Percentiles rank a stretch among this genome's conserved stretches.
These are phyloP conservation scores for Didymella arachidicola DNA, from an alignment of 2,329 filamentous ascomycete species.

Conservation along the genomic window DNA sequence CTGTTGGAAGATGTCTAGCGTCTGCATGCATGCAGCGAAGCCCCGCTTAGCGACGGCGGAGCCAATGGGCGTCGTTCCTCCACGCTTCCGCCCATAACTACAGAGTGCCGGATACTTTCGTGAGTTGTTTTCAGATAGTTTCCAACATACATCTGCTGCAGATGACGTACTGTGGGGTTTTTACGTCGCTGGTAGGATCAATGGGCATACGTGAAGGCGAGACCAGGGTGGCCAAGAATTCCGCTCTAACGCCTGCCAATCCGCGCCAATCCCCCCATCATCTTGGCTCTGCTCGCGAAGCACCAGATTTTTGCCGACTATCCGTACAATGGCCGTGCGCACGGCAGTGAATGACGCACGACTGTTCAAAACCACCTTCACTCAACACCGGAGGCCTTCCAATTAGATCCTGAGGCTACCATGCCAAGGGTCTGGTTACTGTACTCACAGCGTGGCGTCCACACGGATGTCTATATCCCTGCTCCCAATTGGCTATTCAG, in stretches of 20 bases:
- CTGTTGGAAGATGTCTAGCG: slow-evolving; percentile 29
- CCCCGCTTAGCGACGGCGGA: slow-evolving; percentile 15
- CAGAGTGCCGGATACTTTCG: background rate
- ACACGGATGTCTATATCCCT: slow-evolving; percentile 11
- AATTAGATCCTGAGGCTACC: slow-evolving; percentile 17
- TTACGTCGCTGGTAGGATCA: slow-evolving; percentile 15
- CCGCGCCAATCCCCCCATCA: slow-evolving; percentile 14
- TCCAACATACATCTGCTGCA: background rate
- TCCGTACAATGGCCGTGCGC: slow-evolving; percentile 15
- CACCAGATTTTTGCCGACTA: slow-evolving; percentile 17
- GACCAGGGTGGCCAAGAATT: slow-evolving; percentile 35
- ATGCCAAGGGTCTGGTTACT: slow-evolving; percentile 29
- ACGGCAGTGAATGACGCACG: slow-evolving; percentile 26
- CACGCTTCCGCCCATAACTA: background rate
- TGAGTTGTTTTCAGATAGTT: slow-evolving; percentile 1
- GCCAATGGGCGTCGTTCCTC: slow-evolving; percentile 2
- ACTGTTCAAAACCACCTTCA: slow-evolving; percentile 17
- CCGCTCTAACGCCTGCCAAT: slow-evolving; percentile 33
- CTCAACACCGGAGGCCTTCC: slow-evolving; percentile 19
- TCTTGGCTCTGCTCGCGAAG: slow-evolving; percentile 16
- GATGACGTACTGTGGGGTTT: slow-evolving; percentile 29
- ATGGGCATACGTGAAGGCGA: slow-evolving; percentile 3
- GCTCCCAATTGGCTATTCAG: slow-evolving; percentile 23
- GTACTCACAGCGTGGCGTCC: slow-evolving; percentile 21
- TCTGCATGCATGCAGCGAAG: slow-evolving; percentile 20